Evolutionary conservation across 139 green algal species (phyloP).

Genomic region (Chlamydomonas sp.): DNA sequence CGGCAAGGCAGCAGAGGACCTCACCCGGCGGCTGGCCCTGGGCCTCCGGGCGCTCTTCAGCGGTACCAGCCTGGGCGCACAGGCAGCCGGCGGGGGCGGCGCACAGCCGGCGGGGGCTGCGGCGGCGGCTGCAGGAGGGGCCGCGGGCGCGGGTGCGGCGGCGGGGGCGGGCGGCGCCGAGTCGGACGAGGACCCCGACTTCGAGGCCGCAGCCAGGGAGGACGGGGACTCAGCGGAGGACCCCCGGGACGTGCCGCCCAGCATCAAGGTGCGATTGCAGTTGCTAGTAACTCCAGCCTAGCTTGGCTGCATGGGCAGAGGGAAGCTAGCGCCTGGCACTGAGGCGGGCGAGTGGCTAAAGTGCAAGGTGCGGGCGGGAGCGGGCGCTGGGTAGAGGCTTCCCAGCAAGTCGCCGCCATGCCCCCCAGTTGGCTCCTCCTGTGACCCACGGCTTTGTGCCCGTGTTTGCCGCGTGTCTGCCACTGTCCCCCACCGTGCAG

Average conservation of each 20-base stretch:
- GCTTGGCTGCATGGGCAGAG: background rate
- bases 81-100: background rate
- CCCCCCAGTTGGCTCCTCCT: background rate
- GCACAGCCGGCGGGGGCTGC: background rate
- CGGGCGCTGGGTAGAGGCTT: too few species aligned
- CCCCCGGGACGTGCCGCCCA: constrained; percentile 43
- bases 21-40: constrained; percentile 1
- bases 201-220: constrained; percentile 9
- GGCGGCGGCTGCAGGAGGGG: background rate
- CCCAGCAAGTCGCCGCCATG: too few species aligned
- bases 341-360: background rate
- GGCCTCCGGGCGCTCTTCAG: constrained; percentile 1
- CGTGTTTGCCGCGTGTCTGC: background rate
- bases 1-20: constrained; percentile 25
- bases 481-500: constrained; percentile 10
- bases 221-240: constrained; percentile 17
- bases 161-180: background rate
- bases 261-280: constrained; percentile 46
- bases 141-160: background rate
- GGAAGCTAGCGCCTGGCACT: background rate
- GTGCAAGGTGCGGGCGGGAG: too few species aligned
- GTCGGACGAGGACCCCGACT: constrained; percentile 6
- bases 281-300: too few species aligned
- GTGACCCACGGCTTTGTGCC: background rate
- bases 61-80: background rate